Percentiles rank a stretch among this genome's conserved stretches.
These are phyloP conservation scores for Fusarium sublunatum DNA, from an alignment of 2,329 filamentous ascomycete genomes.

Conservation along the genomic window DNA sequence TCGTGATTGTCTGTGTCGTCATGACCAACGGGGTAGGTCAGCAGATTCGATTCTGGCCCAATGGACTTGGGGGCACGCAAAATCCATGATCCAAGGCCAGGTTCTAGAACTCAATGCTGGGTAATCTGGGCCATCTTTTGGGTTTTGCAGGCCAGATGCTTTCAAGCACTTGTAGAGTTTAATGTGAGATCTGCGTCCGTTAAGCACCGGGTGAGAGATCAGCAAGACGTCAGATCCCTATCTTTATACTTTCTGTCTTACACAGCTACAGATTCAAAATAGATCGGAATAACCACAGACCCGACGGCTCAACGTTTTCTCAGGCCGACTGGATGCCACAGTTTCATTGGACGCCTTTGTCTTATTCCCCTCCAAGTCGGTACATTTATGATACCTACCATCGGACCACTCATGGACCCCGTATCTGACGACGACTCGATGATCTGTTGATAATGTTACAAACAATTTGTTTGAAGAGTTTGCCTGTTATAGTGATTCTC, in stretches of 20 bases:
- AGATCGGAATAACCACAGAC: constrained; percentile 27
- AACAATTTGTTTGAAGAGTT: constrained; percentile 5
- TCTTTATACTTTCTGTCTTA: too few species aligned
- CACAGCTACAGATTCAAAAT: too few species aligned
- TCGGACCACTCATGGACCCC: constrained; percentile 22
- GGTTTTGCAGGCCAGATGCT: too few species aligned
- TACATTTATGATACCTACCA: constrained; percentile 39
- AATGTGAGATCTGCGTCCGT: too few species aligned
- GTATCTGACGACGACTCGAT: constrained; percentile 10
- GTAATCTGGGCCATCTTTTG: not conserved
- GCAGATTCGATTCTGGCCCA: constrained; percentile 11
- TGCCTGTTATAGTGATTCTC: constrained; percentile 4
- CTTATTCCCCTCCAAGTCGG: constrained; percentile 7
- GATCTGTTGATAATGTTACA: not conserved
- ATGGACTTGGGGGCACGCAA: not conserved
- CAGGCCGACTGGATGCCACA: constrained; percentile 9
- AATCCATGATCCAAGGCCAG: not conserved
- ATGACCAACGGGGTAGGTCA: constrained; percentile 27
- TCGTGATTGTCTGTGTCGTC: constrained; percentile 36
- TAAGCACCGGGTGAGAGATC: too few species aligned
- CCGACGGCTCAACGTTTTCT: constrained; percentile 33
- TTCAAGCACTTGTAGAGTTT: too few species aligned
- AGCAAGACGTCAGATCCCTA: too few species aligned
- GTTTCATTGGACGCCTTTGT: constrained; percentile 24
- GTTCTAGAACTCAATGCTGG: not conserved